Percentiles rank a stretch among this genome's conserved stretches.
Conservation (phyloP, 139 green algal species). For the Picochlorum sp. region DNA sequence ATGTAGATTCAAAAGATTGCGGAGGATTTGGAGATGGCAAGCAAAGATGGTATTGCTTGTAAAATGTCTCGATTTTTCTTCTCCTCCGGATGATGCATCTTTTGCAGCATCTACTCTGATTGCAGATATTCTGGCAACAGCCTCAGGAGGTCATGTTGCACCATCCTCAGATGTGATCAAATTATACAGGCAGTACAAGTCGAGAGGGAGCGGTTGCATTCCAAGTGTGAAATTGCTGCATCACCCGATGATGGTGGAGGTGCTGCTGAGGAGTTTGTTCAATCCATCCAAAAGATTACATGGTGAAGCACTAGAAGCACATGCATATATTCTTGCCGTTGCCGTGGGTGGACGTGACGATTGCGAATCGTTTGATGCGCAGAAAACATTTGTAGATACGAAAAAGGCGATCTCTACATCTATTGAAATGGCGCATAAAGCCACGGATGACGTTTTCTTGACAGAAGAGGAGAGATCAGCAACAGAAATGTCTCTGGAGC, state of each 20-base stretch:
- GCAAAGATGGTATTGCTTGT: conserved; percentile 22
- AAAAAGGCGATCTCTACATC: neutral
- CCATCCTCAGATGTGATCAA: conserved; percentile 17
- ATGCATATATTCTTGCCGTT: conserved; percentile 21
- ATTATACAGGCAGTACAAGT: conserved; percentile 28
- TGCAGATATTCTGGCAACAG: conserved; percentile 11
- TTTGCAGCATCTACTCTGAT: conserved; percentile 7
- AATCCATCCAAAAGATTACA: conserved; percentile 13
- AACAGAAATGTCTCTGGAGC: conserved; percentile 3
- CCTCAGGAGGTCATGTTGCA: conserved; percentile 7
- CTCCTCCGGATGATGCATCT: conserved; percentile 5
- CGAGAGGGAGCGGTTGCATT: neutral
- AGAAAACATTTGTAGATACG: neutral
- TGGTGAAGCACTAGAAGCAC: conserved; percentile 13
- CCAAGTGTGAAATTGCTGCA: conserved; percentile 19
- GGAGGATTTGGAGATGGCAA: conserved; percentile 44
- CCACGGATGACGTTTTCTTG: conserved; percentile 3
- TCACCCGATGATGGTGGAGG: conserved; percentile 32
- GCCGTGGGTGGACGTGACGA: conserved; percentile 28
- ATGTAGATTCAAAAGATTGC: conserved; percentile 37
- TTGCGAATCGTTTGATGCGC: neutral
- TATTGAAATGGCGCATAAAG: conserved; percentile 20
- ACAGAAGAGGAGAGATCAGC: conserved; percentile 5
- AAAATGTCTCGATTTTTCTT: conserved; percentile 30
- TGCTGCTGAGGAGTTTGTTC: conserved; percentile 27